Base-by-base conservation (phyloP, 139 green algal genomes). In the Marvania coccoides region DNA sequence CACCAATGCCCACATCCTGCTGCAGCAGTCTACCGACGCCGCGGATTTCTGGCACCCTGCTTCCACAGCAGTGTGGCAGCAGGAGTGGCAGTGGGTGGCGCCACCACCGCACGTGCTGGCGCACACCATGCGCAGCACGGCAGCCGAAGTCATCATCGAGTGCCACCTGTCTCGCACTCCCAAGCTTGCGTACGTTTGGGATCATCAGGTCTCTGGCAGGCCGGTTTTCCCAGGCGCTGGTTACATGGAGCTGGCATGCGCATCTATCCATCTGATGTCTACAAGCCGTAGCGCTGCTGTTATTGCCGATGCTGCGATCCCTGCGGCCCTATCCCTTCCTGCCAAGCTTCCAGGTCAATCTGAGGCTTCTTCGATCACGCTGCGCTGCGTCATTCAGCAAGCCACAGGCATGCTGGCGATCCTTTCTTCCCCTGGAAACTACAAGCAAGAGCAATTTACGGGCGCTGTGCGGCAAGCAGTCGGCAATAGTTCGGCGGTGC, bases 1-100 rank as follows among this genome's bases (percentile, higher is more conserved):
- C 37, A 88, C 83, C 47, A 91, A 92, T 38, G 80, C 77, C 6
- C 79, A 93, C 40, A 64, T 80, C 40, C 33, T 89, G 33, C 5
- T 92, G 7, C 39, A 72, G 51, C 46, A 60, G 55, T 1, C 51
- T 51, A 26, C 3, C 34, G 4, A 7, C 13, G 12, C 13, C 7
- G 3, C 19, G 26, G 28, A 1, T 15, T 4, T 9, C 45, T 35
- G 8, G 36, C 36, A 3, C n/a, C 6, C 29, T 14, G 7, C 55
- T 23, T 24, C 40, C 8, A 23, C 34, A 2, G 13, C 13, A 2
- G 2, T 14, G n/a, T 77, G 70, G 40, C 53, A 72, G 38, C 42
- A 47, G 12, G 36, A 67, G 33, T 26, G 24, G 2, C 48, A 58
- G 12, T 77, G 56, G 63, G 71, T 77, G 30, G 42, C 42, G 4